Conservation (phyloP, 1,284 basidiomycete species). For the Cryptococcus sp. region DNA sequence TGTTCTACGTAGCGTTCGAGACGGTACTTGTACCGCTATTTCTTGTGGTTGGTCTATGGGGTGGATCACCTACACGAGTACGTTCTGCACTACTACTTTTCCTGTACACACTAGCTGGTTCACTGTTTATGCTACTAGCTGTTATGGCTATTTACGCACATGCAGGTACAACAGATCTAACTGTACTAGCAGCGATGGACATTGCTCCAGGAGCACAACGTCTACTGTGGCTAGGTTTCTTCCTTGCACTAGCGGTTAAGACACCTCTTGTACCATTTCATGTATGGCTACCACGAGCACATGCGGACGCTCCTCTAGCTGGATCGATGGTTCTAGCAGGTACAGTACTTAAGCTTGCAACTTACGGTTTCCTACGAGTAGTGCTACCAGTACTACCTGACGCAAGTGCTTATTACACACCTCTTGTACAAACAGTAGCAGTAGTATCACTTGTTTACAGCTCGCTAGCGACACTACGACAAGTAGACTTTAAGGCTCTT, state of each 20-base stretch:
- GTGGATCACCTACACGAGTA: conserved; percentile 37
- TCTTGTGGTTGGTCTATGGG: conserved; percentile 43
- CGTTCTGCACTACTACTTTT: conserved; percentile 42
- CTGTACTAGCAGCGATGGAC: conserved; percentile 32
- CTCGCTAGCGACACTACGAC: conserved; percentile 39
- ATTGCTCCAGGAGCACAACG: conserved; percentile 1
- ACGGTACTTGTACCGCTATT: conserved; percentile 42
- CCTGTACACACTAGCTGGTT: conserved; percentile 41
- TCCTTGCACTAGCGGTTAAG: conserved; percentile 42
- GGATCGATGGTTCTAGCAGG: conserved; percentile 2
- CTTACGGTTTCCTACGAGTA: conserved; percentile 40
- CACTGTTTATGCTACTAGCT: conserved; percentile 44
- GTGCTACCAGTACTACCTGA: conserved; percentile 40
- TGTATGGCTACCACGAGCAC: conserved; percentile 4
- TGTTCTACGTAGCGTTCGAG: conserved; percentile 46
- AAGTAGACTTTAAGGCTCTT: conserved; percentile 41
- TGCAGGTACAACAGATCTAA: conserved; percentile 40
- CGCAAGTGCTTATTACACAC: conserved; percentile 38
- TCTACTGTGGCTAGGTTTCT: conserved; percentile 36
- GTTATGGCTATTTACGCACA: conserved; percentile 37
- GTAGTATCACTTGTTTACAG: conserved; percentile 40
- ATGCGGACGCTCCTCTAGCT: conserved; percentile 1
- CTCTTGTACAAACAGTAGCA: conserved; percentile 41
- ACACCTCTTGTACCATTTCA: conserved; percentile 40
- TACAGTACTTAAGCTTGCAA: conserved; percentile 34